These are phyloP conservation scores for Tieghemostelium lacteum DNA, from an alignment of 78 protist genomes.

Conservation along the genomic window DNA sequence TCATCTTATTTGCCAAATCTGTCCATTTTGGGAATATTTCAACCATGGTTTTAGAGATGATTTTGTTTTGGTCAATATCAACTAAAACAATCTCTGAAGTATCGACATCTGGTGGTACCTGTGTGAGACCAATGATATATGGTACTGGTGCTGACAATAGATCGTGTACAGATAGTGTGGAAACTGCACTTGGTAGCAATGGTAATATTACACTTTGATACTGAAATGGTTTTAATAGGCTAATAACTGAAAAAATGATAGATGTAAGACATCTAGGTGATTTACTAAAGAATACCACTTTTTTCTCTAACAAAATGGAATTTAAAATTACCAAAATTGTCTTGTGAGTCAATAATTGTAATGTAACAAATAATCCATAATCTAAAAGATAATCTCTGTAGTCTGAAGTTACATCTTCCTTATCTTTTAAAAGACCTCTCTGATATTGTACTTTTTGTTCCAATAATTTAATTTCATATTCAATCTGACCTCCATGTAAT, in stretches of 20 bases:
- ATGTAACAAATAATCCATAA: slow-evolving; percentile 44
- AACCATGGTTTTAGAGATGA: neutral
- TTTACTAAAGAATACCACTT: slow-evolving; percentile 56
- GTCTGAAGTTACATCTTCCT: slow-evolving; percentile 6
- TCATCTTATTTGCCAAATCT: slow-evolving; percentile 2
- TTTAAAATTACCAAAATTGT: slow-evolving; percentile 12
- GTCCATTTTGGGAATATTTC: slow-evolving; percentile 28
- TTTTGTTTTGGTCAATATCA: slow-evolving; percentile 42
- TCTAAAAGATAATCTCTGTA: slow-evolving; percentile 29
- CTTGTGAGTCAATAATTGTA: slow-evolving; percentile 44
- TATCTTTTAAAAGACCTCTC: slow-evolving; percentile 1
- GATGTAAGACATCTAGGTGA: slow-evolving; percentile 51
- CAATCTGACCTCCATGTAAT: neutral
- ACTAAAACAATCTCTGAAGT: slow-evolving; percentile 6
- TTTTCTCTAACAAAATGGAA: slow-evolving; percentile 44
- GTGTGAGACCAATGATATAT: slow-evolving; percentile 26
- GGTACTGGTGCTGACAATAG: slow-evolving; percentile 70
- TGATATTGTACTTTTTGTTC: slow-evolving; percentile 15
- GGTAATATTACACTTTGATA: slow-evolving; percentile 76
- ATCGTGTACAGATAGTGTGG: slow-evolving; percentile 33
- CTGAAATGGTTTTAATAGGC: slow-evolving; percentile 61
- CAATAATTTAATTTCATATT: neutral
- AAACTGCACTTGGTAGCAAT: slow-evolving; percentile 46
- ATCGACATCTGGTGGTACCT: slow-evolving; percentile 30
- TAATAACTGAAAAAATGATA: slow-evolving; percentile 50